Conservation (phyloP, 2,329 filamentous ascomycete genomes). For the Tothia fuscella region DNA sequence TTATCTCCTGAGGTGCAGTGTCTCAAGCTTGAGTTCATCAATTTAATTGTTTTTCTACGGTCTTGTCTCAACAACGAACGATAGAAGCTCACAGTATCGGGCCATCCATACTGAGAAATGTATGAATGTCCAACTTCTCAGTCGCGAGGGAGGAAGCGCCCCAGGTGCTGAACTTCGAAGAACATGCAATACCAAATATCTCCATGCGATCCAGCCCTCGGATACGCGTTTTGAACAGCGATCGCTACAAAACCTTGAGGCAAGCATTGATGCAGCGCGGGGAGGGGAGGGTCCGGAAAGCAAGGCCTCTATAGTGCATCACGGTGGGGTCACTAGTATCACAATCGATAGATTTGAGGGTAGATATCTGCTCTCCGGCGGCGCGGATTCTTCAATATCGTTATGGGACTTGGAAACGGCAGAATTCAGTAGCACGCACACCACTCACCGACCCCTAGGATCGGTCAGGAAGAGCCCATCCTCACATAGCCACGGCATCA, state of each 20-base stretch:
- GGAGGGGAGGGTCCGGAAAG: constrained; percentile 19
- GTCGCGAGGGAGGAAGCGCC: constrained; percentile 61
- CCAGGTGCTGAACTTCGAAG: constrained; percentile 51
- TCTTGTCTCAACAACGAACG: too few relatives aligned
- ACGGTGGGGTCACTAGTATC: constrained; percentile 66
- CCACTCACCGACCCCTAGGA: neutral
- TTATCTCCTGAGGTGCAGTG: too few relatives aligned
- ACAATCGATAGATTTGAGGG: constrained; percentile 75
- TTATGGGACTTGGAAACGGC: constrained; percentile 68
- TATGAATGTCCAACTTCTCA: constrained; percentile 68
- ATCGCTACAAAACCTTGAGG: constrained; percentile 16
- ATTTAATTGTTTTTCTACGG: too few relatives aligned
- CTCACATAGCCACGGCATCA: constrained; percentile 58
- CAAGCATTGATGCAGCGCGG: constrained; percentile 19
- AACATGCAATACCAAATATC: constrained; percentile 51
- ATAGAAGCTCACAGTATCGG: too few relatives aligned
- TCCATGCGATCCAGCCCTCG: constrained; percentile 57
- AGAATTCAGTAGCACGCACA: neutral
- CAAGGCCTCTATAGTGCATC: constrained; percentile 50
- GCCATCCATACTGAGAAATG: too few relatives aligned
- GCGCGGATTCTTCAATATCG: constrained; percentile 71
- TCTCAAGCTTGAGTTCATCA: too few relatives aligned
- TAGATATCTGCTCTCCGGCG: constrained; percentile 68
- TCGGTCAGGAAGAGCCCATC: constrained; percentile 14
- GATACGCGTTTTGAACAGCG: constrained; percentile 56